Evolutionary conservation across 164 flowering plant species (phyloP), one percentile per base, ranked within the genome.

Genomic region (Vitis rotundifolia): DNA sequence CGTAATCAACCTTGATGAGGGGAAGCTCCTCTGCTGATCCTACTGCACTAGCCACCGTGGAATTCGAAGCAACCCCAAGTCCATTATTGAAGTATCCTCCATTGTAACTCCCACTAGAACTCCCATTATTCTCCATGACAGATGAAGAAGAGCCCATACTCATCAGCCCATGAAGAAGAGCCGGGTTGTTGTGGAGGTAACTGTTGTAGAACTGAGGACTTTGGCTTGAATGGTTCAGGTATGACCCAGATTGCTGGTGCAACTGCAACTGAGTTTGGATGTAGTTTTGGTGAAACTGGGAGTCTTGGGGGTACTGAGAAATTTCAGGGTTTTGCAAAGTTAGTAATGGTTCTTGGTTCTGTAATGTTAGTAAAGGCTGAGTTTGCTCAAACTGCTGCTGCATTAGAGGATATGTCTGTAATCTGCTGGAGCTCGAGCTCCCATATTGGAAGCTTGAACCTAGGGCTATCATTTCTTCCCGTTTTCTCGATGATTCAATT

Each of bases 1-100:
- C 94, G 59, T 87, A 91, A 68, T 91, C 93, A 0, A 79, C 88
- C 81, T 87, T 89, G 16, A 86, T 88, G 11, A 80, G 16, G 3
- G 81, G 70, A 7, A 78, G 74, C 11, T 79, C 89, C 69, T 80
- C 85, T 7, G 71, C 72, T 12, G 66, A 29, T 22, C 69, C 79
- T 1, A 71, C 74, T 1, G 58, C 74, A n/a, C 37, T 68, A 1
- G 72, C 76, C 8, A 72, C 22, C 0, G 78, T 19, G n/a, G 83
- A 68, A 65, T 68, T 73, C 0, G 75, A 59, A n/a, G 66, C 77
- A 71, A 81, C 73, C 14, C 74, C 78, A 53, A 84, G 61, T 48
- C 82, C 85, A 57, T 66, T 69, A 11, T 80, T 85, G 18, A 73
- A 16, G 72, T 62, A 75, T 4, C 82, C 86, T 68, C 79, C 82